These are phyloP conservation scores for Nowakowskiella sp. DNA, from an alignment of 192 early-diverging fungal species.

Conservation along the genomic window DNA sequence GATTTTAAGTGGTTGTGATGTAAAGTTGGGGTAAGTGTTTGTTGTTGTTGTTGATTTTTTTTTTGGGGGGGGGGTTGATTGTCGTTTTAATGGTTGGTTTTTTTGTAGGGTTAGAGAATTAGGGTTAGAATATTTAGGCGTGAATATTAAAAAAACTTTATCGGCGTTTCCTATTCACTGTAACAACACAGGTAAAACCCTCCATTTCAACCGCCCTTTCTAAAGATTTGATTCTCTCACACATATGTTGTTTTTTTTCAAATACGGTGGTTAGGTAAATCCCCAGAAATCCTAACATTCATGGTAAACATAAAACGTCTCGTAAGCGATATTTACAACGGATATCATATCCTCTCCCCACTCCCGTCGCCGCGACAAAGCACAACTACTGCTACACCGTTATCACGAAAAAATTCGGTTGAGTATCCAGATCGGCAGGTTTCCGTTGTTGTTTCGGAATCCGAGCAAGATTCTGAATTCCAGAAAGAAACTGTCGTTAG, in stretches of 20 bases:
- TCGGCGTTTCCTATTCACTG: slow-evolving; percentile 25
- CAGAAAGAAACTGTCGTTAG: too few species aligned
- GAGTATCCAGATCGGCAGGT: too few species aligned
- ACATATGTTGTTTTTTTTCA: slow-evolving; percentile 7
- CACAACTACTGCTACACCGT: too few species aligned
- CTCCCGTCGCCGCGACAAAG: slow-evolving; percentile 7
- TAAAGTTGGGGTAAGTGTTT: slow-evolving; percentile 32
- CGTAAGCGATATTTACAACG: slow-evolving; percentile 36
- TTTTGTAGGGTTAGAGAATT: slow-evolving; percentile 23
- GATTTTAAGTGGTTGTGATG: slow-evolving; percentile 49
- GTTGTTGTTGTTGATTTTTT: too few species aligned
- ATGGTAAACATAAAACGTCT: slow-evolving; percentile 44
- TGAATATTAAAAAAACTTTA: slow-evolving; percentile 26
- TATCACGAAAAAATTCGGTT: too few species aligned
- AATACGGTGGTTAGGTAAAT: too few species aligned
- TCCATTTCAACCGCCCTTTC: slow-evolving; percentile 6
- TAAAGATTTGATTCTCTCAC: neutral
- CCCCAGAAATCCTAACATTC: slow-evolving; percentile 14
- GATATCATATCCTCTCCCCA: slow-evolving; percentile 23
- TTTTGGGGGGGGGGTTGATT: too few species aligned
- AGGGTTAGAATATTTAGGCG: slow-evolving; percentile 18
- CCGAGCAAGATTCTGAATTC: too few species aligned
- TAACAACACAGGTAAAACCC: slow-evolving; percentile 5
- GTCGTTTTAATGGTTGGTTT: too few species aligned
- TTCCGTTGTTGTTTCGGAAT: too few species aligned